These are phyloP conservation scores for Diutina pseudorugosa DNA, from an alignment of 1,139 yeast species.

Conservation along the genomic window DNA sequence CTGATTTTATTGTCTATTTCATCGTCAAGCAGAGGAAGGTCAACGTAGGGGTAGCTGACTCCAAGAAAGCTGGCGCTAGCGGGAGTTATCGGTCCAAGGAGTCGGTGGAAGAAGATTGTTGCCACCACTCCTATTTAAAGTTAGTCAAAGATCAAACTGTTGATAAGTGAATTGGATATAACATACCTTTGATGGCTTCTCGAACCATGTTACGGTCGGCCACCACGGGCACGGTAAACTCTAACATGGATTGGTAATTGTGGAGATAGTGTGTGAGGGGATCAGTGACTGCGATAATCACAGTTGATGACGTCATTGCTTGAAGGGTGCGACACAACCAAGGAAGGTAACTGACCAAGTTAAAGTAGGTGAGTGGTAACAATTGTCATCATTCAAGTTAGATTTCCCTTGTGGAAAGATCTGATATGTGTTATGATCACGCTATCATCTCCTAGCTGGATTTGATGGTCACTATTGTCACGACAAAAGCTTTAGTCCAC, in stretches of 20 bases:
- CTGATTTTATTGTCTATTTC: constrained; percentile 30
- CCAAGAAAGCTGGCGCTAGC: constrained; percentile 31
- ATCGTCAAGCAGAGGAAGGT: constrained; percentile 31
- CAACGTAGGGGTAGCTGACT: constrained; percentile 34
- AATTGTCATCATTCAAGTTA: too few species aligned
- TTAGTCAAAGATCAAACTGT: constrained; percentile 10
- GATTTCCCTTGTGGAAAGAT: too few species aligned
- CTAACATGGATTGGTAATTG: constrained; percentile 15
- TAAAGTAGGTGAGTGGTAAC: too few species aligned
- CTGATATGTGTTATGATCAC: too few species aligned
- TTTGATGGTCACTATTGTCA: too few species aligned
- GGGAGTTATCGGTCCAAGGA: constrained; percentile 58
- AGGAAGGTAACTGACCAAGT: too few species aligned
- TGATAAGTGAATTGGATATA: neutral
- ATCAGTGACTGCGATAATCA: too few species aligned
- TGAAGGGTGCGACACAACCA: too few species aligned
- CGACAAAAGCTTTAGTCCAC: too few species aligned
- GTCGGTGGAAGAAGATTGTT: constrained; percentile 56
- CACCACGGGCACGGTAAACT: constrained; percentile 23
- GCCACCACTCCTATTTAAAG: constrained; percentile 43
- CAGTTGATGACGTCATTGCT: too few species aligned
- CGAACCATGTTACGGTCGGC: constrained; percentile 33
- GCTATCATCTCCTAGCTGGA: too few species aligned
- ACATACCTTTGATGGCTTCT: constrained; percentile 35
- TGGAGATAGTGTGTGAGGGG: too few species aligned